Evolutionary conservation across 495 filamentous ascomycete species (phyloP).

Genomic region (Copromyces sp.): DNA sequence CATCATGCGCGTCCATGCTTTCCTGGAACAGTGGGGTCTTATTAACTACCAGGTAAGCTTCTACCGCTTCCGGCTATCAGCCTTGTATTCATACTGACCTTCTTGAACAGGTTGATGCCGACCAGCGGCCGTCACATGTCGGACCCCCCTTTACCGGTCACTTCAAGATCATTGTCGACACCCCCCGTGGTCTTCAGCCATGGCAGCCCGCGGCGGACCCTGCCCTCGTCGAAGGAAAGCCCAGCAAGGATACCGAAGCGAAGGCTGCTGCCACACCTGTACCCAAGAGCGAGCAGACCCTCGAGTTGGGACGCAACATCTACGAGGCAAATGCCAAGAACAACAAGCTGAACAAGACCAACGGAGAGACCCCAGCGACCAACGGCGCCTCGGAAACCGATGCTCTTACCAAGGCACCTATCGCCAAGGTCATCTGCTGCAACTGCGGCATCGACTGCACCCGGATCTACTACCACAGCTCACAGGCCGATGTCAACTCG

Average conservation of each 20-base stretch:
- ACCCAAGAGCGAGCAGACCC: slow-evolving; percentile 69
- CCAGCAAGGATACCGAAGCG: slow-evolving; percentile 67
- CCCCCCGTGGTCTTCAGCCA: slow-evolving; percentile 85
- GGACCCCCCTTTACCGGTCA: slow-evolving; percentile 95
- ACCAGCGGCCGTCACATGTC: slow-evolving; percentile 87
- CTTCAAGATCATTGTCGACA: slow-evolving; percentile 87
- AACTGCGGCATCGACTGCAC: slow-evolving; percentile 92
- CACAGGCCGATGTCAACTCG: slow-evolving; percentile 44
- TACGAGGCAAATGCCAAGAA: slow-evolving; percentile 91
- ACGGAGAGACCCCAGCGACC: slow-evolving; percentile 56
- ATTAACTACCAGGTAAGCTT: slow-evolving; percentile 91
- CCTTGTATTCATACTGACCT: slow-evolving; percentile 14
- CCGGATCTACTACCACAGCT: slow-evolving; percentile 78
- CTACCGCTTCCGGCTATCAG: background rate
- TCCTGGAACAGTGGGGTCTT: slow-evolving; percentile 97
- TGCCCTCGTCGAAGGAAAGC: slow-evolving; percentile 51
- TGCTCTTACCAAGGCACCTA: slow-evolving; percentile 46
- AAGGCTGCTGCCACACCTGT: slow-evolving; percentile 52
- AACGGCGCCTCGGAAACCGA: slow-evolving; percentile 48
- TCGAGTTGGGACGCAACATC: slow-evolving; percentile 87
- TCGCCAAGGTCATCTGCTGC: slow-evolving; percentile 60
- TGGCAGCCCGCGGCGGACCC: slow-evolving; percentile 83
- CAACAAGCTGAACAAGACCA: slow-evolving; percentile 57
- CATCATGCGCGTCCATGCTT: slow-evolving; percentile 96
- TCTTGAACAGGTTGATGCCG: slow-evolving; percentile 70